Conservation (phyloP, 2,329 filamentous ascomycete genomes). For the Madurella mycetomatis region DNA sequence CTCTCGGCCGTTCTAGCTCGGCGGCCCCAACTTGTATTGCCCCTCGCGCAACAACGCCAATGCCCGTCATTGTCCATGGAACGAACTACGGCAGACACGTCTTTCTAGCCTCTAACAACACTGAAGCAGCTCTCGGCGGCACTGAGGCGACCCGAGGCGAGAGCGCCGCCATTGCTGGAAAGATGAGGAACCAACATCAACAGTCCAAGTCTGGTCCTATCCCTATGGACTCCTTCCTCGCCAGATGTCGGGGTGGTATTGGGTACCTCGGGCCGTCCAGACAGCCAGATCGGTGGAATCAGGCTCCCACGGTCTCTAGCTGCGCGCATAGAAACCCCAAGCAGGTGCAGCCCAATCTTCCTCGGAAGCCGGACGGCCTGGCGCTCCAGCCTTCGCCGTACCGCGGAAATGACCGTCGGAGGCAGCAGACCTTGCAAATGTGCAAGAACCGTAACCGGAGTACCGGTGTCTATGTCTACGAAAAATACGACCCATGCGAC, state of each 20-base stretch:
- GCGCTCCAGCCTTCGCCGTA: too few relatives aligned
- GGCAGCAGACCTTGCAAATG: neutral
- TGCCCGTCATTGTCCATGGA: neutral
- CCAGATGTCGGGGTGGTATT: neutral
- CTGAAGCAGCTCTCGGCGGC: neutral
- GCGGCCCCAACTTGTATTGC: too few relatives aligned
- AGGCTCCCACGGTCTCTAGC: neutral
- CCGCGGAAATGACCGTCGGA: neutral
- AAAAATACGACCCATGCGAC: neutral
- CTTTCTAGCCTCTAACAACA: neutral
- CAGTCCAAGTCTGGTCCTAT: slow-evolving; percentile 16
- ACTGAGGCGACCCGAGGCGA: neutral
- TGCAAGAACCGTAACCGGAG: neutral
- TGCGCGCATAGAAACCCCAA: neutral
- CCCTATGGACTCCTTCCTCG: neutral
- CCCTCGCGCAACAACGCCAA: neutral
- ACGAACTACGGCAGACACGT: neutral
- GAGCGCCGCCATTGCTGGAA: neutral
- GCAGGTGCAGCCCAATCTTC: neutral
- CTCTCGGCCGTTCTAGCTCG: neutral
- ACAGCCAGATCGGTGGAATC: slow-evolving; percentile 2
- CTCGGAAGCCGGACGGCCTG: neutral
- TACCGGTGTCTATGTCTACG: neutral
- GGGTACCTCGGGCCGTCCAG: slow-evolving; percentile 14
- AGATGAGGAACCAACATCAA: slow-evolving; percentile 1